A percentile compares a stretch with the other conserved stretches of the same genome.
These are phyloP conservation scores for Geosmithia morbida DNA, from an alignment of 2,329 filamentous ascomycete species.

Conservation along the genomic window DNA sequence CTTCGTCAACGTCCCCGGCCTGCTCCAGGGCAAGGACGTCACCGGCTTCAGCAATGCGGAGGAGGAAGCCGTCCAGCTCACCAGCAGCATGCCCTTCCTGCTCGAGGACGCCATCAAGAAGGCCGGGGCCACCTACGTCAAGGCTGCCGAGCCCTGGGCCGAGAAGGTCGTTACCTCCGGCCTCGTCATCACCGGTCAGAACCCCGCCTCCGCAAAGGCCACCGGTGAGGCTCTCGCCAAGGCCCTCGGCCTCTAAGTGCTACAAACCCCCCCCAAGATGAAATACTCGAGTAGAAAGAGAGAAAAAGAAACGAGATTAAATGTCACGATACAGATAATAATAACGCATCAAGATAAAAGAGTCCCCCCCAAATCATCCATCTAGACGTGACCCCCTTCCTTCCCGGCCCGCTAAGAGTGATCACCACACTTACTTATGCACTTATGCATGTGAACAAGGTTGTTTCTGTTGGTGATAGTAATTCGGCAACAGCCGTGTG, in stretches of 20 bases:
- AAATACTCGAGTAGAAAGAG: too few species aligned
- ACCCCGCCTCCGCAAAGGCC: constrained; percentile 34
- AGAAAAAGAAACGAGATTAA: background rate
- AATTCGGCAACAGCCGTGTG: too few species aligned
- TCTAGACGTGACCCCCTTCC: too few species aligned
- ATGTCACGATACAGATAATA: background rate
- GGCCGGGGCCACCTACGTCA: constrained; percentile 39
- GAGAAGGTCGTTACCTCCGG: constrained; percentile 35
- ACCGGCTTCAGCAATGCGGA: constrained; percentile 51
- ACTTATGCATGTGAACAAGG: too few species aligned
- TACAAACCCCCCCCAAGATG: background rate
- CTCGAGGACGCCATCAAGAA: constrained; percentile 40
- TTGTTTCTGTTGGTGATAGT: too few species aligned
- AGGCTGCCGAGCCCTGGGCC: constrained; percentile 34
- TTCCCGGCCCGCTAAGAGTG: too few species aligned
- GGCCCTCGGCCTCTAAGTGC: constrained; percentile 18
- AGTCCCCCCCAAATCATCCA: too few species aligned
- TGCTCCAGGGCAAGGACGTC: constrained; percentile 41
- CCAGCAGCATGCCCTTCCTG: constrained; percentile 40
- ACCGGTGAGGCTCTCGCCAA: constrained; percentile 37
- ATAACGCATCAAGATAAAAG: background rate
- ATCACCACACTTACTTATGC: too few species aligned
- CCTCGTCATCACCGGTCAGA: constrained; percentile 42
- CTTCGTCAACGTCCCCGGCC: constrained; percentile 39
- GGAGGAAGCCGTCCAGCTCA: constrained; percentile 29